These are phyloP conservation scores for Punctularia strigosozonata DNA, from an alignment of 768 basidiomycete species.

Conservation along the genomic window DNA sequence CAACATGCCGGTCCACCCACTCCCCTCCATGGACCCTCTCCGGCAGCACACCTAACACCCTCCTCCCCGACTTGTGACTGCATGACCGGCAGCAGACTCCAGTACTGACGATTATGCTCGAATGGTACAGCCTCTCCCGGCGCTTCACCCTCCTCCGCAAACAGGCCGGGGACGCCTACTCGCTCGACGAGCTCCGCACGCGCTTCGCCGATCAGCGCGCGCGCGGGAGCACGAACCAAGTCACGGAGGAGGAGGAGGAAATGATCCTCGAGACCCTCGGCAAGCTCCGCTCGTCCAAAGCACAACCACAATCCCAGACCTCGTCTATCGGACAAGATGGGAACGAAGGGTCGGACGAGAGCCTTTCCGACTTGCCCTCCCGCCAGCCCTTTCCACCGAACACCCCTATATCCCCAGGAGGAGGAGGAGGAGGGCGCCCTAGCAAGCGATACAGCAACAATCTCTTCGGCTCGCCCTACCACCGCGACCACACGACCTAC, in stretches of 20 bases:
- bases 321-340: background rate
- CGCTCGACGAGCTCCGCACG: constrained; percentile 49
- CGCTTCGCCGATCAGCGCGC: constrained; percentile 70
- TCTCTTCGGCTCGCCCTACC: constrained; percentile 70
- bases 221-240: constrained; percentile 51
- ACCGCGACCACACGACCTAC: constrained; percentile 67
- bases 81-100: too few relatives aligned
- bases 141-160: constrained; percentile 73
- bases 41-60: too few relatives aligned
- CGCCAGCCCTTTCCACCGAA: constrained; percentile 22
- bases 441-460: constrained; percentile 78
- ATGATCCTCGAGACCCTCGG: constrained; percentile 72
- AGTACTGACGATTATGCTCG: constrained; percentile 11
- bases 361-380: background rate
- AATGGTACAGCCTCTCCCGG: constrained; percentile 52
- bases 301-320: background rate
- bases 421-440: constrained; percentile 33
- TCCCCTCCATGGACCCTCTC: too few relatives aligned
- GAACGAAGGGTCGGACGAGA: background rate
- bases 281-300: too few relatives aligned
- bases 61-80: too few relatives aligned
- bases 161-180: constrained; percentile 51
- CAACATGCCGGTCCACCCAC: too few relatives aligned
- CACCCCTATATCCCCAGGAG: constrained; percentile 26
- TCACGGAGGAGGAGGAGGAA: constrained; percentile 76